Evolutionary conservation across 2,329 filamentous ascomycete genomes (phyloP).

Genomic region (Tolypocladium nubicola): DNA sequence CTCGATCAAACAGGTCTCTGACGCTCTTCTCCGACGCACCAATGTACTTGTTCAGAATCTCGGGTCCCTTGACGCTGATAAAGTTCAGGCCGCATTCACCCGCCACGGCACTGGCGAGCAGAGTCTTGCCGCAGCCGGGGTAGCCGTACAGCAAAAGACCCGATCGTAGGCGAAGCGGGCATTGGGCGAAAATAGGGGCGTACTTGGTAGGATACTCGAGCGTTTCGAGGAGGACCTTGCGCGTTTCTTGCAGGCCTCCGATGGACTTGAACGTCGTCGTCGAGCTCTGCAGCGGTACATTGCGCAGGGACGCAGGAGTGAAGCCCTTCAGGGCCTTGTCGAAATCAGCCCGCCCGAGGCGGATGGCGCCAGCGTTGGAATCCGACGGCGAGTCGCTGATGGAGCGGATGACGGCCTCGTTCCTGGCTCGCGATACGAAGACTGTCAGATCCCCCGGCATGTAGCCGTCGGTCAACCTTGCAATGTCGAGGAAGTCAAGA

Average conservation of each 20-base stretch:
- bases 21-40: constrained; percentile 95
- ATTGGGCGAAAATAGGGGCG: constrained; percentile 93
- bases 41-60: constrained; percentile 99
- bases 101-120: constrained; percentile 92
- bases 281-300: constrained; percentile 86
- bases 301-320: constrained; percentile 86
- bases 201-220: constrained; percentile 96
- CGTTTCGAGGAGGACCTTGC: constrained; percentile 87
- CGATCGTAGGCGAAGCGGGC: constrained; percentile 85
- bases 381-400: constrained; percentile 45
- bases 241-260: constrained; percentile 75
- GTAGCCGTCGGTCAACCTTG: constrained; percentile 91
- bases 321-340: constrained; percentile 79
- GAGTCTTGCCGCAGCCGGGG: constrained; percentile 91
- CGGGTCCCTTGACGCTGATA: constrained; percentile 94
- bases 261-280: constrained; percentile 90
- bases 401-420: constrained; percentile 82
- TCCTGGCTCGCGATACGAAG: constrained; percentile 76
- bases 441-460: constrained; percentile 92
- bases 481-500: constrained; percentile 85
- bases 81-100: constrained; percentile 97
- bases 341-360: constrained; percentile 67
- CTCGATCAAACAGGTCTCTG: constrained; percentile 87
- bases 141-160: constrained; percentile 90
- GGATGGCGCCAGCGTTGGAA: constrained; percentile 39